Evolutionary conservation across 2,329 filamentous ascomycete genomes (phyloP), one percentile per base, ranked within the genome.

Genomic region (Colletotrichum sp.): DNA sequence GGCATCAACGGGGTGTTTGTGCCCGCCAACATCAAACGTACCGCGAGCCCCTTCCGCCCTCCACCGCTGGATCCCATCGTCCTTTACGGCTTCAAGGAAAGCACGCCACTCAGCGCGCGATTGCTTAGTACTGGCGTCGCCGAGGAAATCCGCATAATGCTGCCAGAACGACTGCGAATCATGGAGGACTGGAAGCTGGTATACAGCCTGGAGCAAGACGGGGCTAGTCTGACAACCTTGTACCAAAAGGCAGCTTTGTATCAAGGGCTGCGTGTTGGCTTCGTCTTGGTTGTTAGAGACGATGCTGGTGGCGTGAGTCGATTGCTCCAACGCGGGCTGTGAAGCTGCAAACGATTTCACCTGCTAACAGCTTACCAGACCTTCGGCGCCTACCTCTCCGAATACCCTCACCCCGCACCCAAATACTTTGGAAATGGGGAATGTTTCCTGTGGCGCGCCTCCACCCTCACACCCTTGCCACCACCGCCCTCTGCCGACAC

Each of bases 401-500:
- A 99, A 83, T 90, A 94, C 67, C 96, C 96, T 13, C 94, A 94
- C 79, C 95, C 95, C 0, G 88, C 92, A 2, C 86, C 95, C 4
- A 94, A 96, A 78, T 99, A 98, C 88, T 99, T 95, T 84, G 97
- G 97, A 81, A 98, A 95, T 15, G 97, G 97, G 80, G 97, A 99
- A 85, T 99, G 96, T 85, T 99, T 94, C 65, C 90, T 93, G 76
- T 93, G 91, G 82, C 84, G 92, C 21, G 90, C 92, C 36, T 93
- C 91, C 2, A 88, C 88, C 16, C 82, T 93, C 32, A 88, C 90
- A 9, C 91, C 88, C 48, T 83, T 90, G 2, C 86, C 89, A 4
- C 87, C 86, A 4, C 89, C 89, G 7, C 88, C 88, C 0, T 91
- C 90, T 6, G 85, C 86, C 78, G 88, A 91, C 80, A 90, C 88